A percentile compares a stretch with the other conserved stretches of the same genome.
Evolutionary conservation across 768 basidiomycete species (phyloP).

Genomic region (Rhodotorula babjevae): DNA sequence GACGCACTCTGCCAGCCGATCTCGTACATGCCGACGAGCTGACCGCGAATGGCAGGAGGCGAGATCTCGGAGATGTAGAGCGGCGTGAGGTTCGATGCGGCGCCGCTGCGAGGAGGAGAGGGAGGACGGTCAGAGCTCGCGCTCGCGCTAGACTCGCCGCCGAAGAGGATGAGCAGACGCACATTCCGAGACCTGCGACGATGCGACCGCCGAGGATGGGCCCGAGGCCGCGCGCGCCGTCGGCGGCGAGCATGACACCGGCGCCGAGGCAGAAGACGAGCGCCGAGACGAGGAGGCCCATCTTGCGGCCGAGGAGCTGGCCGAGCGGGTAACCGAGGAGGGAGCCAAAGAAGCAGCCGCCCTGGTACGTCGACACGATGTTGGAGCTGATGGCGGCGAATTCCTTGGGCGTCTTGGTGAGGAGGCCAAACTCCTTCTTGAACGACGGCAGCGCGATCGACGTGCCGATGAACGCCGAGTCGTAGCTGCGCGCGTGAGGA

Average conservation of each 20-base stretch:
- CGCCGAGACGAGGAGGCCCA: constrained; percentile 53
- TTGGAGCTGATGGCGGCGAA: constrained; percentile 51
- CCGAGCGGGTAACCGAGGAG: constrained; percentile 57
- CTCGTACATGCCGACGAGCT: constrained; percentile 55
- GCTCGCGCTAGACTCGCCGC: too few relatives aligned
- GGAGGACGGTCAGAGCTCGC: constrained; percentile 40
- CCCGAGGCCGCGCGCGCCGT: constrained; percentile 37
- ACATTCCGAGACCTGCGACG: constrained; percentile 50
- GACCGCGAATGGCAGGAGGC: constrained; percentile 48
- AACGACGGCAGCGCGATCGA: constrained; percentile 51
- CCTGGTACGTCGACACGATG: constrained; percentile 52
- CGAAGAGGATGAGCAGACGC: background rate
- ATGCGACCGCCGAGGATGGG: constrained; percentile 53
- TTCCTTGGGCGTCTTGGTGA: constrained; percentile 45
- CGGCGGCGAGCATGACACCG: constrained; percentile 44
- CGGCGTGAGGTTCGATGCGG: constrained; percentile 45
- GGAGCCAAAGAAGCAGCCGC: constrained; percentile 72
- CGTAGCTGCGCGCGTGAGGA: constrained; percentile 43
- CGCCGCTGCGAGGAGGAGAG: constrained; percentile 43
- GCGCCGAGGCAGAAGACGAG: constrained; percentile 61
- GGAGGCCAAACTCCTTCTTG: constrained; percentile 52
- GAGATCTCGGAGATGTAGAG: constrained; percentile 55
- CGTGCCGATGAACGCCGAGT: constrained; percentile 51
- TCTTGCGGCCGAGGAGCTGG: constrained; percentile 56
- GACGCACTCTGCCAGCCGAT: constrained; percentile 53